Evolutionary conservation across 257 asterid species (phyloP).

Genomic region (Henckelia pumila): DNA sequence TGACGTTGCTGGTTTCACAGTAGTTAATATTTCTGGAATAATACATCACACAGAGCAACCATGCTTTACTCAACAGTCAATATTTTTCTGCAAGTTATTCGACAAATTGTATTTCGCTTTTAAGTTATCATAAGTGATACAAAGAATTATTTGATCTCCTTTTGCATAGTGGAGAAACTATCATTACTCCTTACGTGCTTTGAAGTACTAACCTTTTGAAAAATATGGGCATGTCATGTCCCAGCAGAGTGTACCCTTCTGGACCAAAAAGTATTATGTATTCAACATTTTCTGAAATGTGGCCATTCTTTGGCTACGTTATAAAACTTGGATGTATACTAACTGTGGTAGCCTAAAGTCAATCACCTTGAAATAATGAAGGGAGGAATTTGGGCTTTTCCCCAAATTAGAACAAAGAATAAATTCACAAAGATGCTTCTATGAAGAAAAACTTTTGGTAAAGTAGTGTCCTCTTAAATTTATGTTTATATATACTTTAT

Average conservation of each 20-base stretch:
- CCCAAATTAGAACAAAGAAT: no score
- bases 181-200: not conserved
- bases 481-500: no score
- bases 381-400: not conserved
- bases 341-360: not conserved
- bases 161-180: not conserved
- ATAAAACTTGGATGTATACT: not conserved
- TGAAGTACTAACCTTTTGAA: not conserved
- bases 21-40: no score
- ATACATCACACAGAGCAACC: not conserved
- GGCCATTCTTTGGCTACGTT: not conserved
- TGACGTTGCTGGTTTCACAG: not conserved
- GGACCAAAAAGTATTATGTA: not conserved
- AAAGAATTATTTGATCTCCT: not conserved
- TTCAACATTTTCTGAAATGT: not conserved
- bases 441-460: no score
- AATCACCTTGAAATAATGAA: not conserved
- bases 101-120: not conserved
- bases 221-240: not conserved
- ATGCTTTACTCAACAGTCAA: not conserved
- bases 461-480: no score
- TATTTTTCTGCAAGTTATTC: not conserved
- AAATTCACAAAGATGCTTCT: no score
- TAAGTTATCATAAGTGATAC: not conserved
- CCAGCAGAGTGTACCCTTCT: not conserved